Percentiles rank a stretch among this genome's conserved stretches.
These are phyloP conservation scores for Lachnellula subtilissima DNA, from an alignment of 2,329 filamentous ascomycete genomes.

Conservation along the genomic window DNA sequence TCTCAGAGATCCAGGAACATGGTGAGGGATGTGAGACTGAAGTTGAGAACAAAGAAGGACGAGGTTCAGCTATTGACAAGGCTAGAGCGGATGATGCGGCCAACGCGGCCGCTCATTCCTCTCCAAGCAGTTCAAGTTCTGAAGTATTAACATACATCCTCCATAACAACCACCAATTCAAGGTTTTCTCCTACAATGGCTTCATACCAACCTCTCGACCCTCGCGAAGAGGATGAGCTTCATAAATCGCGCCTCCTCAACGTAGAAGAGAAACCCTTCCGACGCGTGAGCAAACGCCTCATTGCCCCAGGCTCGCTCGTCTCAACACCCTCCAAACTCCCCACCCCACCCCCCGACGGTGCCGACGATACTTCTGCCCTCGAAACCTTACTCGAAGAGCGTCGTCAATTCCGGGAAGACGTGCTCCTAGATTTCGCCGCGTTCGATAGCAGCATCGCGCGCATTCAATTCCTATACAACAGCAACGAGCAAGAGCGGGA, in stretches of 20 bases:
- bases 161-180: not conserved
- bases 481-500: slow-evolving; percentile 80
- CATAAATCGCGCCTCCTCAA: slow-evolving; percentile 83
- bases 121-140: not conserved
- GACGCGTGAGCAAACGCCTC: slow-evolving; percentile 78
- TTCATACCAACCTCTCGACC: slow-evolving; percentile 64
- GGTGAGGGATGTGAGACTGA: not conserved
- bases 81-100: not conserved
- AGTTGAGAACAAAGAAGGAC: not conserved
- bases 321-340: slow-evolving; percentile 47
- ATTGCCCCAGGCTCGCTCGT: slow-evolving; percentile 63
- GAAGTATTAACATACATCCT: not conserved
- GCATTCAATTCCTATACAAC: slow-evolving; percentile 79
- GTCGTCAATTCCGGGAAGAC: slow-evolving; percentile 73
- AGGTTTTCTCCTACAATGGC: slow-evolving; percentile 38
- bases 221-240: slow-evolving; percentile 73
- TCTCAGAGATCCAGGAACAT: not conserved
- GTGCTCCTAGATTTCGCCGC: slow-evolving; percentile 82
- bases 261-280: slow-evolving; percentile 89
- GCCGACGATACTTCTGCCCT: slow-evolving; percentile 38
- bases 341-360: slow-evolving; percentile 63
- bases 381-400: slow-evolving; percentile 47
- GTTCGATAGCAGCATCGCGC: slow-evolving; percentile 79
- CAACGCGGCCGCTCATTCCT: not conserved
- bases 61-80: not conserved